These are phyloP conservation scores for Phytophthora capsici DNA, from an alignment of 352 stramenopile genomes.

Conservation along the genomic window DNA sequence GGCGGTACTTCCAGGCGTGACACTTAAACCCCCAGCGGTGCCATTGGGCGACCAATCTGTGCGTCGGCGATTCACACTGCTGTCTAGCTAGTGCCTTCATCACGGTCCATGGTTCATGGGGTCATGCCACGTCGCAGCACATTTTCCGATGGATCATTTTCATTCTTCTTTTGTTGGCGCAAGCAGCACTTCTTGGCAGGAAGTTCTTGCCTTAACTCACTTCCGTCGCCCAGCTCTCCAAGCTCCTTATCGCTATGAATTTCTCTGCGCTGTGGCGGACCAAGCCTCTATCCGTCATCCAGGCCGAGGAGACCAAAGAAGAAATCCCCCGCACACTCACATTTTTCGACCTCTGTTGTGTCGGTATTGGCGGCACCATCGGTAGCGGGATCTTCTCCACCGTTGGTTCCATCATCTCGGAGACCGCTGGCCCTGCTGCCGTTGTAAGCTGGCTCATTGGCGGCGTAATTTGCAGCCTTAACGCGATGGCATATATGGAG, in stretches of 20 bases:
- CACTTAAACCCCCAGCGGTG: background rate
- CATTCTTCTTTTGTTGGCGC: slow-evolving; percentile 21
- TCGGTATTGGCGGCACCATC: slow-evolving; percentile 92
- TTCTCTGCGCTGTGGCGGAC: slow-evolving; percentile 49
- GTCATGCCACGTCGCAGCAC: no score
- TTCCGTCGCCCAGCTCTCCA: background rate
- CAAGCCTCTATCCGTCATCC: slow-evolving; percentile 64
- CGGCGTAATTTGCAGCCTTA: slow-evolving; percentile 77
- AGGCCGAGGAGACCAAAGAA: slow-evolving; percentile 58
- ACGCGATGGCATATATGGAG: slow-evolving; percentile 89
- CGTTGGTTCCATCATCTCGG: slow-evolving; percentile 65
- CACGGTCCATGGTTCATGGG: no score
- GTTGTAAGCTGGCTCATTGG: slow-evolving; percentile 77
- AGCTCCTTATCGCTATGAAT: slow-evolving; percentile 16
- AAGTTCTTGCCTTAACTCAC: background rate
- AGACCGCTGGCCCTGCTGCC: slow-evolving; percentile 73
- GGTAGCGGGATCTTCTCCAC: slow-evolving; percentile 90
- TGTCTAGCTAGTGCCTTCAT: slow-evolving; percentile 26
- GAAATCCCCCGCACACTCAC: slow-evolving; percentile 59
- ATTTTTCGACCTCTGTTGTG: slow-evolving; percentile 84
- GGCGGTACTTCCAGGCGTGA: slow-evolving; percentile 18
- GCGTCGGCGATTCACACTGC: background rate
- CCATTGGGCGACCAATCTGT: slow-evolving; percentile 27
- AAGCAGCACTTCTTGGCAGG: no score
- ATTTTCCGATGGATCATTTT: slow-evolving; percentile 7